Conservation (phyloP, 2,329 filamentous ascomycete species). For the Colletotrichum neosansevieriae region DNA sequence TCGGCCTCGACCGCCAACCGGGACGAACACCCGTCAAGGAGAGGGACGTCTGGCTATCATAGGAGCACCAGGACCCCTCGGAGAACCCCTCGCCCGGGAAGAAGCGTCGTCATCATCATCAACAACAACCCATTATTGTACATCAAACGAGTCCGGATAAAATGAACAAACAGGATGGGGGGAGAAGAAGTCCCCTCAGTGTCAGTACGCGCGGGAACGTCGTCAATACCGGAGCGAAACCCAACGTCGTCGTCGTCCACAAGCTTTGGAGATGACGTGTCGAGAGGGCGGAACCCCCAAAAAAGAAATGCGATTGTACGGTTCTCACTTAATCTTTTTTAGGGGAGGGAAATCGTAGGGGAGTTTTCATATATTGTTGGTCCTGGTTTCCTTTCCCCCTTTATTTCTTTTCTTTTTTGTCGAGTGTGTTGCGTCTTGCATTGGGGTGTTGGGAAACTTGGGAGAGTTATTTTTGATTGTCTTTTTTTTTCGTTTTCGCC, state of each 20-base stretch:
- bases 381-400: not conserved
- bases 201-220: slow-evolving; percentile 17
- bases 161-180: slow-evolving; percentile 28
- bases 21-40: slow-evolving; percentile 44
- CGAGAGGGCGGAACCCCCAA: not conserved
- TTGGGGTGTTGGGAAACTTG: slow-evolving; percentile 26
- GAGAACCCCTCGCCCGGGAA: not conserved
- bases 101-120: not conserved
- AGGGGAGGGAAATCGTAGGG: not conserved
- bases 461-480: slow-evolving; percentile 3
- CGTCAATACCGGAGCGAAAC: not conserved
- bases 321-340: not conserved
- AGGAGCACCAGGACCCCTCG: not conserved
- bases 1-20: slow-evolving; percentile 52
- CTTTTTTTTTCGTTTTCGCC: slow-evolving; percentile 22
- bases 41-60: slow-evolving; percentile 43
- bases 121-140: slow-evolving; percentile 15
- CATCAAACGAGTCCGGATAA: slow-evolving; percentile 19
- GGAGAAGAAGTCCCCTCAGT: slow-evolving; percentile 7
- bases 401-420: not conserved
- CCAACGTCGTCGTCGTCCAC: not conserved
- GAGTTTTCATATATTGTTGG: not conserved
- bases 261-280: not conserved
- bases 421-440: slow-evolving; percentile 17
- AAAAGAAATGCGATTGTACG: too few relatives aligned